Conservation (phyloP, 1,284 basidiomycete genomes). For the Cystobasidium slooffiae region DNA sequence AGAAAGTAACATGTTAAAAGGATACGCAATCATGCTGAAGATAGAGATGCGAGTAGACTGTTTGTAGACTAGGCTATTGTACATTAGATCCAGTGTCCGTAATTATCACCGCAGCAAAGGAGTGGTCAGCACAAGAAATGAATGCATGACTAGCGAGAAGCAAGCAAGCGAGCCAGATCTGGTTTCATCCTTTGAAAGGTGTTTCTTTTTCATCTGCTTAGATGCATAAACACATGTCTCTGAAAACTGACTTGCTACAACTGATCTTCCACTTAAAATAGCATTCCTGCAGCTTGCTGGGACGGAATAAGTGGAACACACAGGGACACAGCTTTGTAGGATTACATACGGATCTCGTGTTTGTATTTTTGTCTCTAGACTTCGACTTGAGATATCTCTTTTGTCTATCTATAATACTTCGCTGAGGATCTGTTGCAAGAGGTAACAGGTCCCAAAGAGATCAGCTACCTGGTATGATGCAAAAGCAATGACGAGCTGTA, state of each 20-base stretch:
- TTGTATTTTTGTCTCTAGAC: not conserved
- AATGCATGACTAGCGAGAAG: no score
- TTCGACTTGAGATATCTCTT: not conserved
- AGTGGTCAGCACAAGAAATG: no score
- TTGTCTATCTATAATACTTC: conserved; percentile 27
- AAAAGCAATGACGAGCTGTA: not conserved
- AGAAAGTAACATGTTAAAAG: no score
- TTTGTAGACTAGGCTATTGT: no score
- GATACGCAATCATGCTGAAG: no score
- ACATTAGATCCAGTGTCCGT: no score
- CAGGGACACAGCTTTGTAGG: no score
- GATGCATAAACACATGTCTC: not conserved
- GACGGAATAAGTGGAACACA: no score
- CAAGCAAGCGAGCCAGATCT: no score
- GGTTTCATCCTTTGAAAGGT: not conserved
- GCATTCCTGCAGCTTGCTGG: not conserved
- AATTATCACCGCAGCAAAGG: no score
- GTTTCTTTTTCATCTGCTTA: not conserved
- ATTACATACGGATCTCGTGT: no score
- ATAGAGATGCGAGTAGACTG: no score
- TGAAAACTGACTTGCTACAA: conserved; percentile 3
- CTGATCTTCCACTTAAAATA: not conserved
- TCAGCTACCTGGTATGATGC: not conserved
- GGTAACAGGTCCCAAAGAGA: not conserved
- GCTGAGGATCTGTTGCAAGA: conserved; percentile 18